Base-by-base conservation (phyloP, 306 rosid species). In the Nissolia schottii region DNA sequence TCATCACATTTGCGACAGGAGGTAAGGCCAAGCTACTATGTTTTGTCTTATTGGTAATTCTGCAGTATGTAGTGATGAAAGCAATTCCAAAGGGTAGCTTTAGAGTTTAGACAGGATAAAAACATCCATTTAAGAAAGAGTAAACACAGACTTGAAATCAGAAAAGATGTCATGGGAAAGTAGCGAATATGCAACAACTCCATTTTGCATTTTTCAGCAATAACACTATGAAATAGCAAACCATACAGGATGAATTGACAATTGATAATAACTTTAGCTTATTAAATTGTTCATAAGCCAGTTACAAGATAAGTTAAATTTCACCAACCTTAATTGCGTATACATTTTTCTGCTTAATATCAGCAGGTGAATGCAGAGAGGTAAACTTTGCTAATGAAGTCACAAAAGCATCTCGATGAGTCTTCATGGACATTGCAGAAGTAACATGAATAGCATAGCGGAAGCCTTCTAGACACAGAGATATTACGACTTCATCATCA, bases 391-490 rank as follows among this genome's bases (percentile, higher is more conserved):
- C 99, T 49, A 95, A 83, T 16, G 97, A 89, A 80, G 99, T 95
- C 88, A 95, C 94, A 83, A 91, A 95, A 56, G 88, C 99, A 81
- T 95, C 99, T 85, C 99, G 88, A 75, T 95, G 99, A 65, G 99
- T 95, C 88, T 89, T 95, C 97, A 95, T 91, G 81, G 93, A 88
- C 96, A 91, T 95, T 29, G 80, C 96, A 2, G 97, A 96, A 72
- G 99, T 95, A 55, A 92, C 93, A 71, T 92, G 99, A 75, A 95
- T 87, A 32, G 99, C 99, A 67, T 78, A 64, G 72, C 95, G 97
- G 72, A 92, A 86, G 87, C 99, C 99, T 79, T 92, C 96, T 50
- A 95, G 97, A 65, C 99, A 95, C 9, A 95, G 77, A 71, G 84
- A 86, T 82, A 91, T 86, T 71, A 95, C 79, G 55, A 88, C 83